phyloP scores from a whole-genome alignment of 176 grass and related monocot genomes.

The Luzula sylvatica region DNA sequence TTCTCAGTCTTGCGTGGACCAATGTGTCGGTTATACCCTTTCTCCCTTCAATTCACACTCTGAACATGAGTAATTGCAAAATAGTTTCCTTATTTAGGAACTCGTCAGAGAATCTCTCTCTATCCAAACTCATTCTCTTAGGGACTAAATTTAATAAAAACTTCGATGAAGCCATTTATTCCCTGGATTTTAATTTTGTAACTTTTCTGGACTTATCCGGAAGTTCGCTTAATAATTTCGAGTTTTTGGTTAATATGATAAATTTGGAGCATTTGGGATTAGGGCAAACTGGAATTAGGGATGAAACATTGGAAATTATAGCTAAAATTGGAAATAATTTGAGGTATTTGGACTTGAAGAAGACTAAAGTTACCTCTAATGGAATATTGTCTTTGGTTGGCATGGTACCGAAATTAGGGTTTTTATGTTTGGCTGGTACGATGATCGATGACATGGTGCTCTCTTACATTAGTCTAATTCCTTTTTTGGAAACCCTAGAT shows the following conservation, averaged over 20 bases:
- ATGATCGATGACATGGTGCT: conserved; percentile 68
- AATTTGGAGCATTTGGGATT: conserved; percentile 60
- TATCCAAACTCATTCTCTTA: conserved; percentile 34
- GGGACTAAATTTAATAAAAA: conserved; percentile 33
- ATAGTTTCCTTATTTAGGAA: conserved; percentile 51
- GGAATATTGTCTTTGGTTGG: conserved; percentile 49
- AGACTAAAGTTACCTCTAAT: conserved; percentile 43
- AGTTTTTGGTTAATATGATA: conserved; percentile 45
- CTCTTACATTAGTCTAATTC: conserved; percentile 52
- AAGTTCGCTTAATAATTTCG: conserved; percentile 32
- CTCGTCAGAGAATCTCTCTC: conserved; percentile 22
- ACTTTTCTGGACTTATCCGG: conserved; percentile 52
- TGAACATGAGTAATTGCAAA: conserved; percentile 84
- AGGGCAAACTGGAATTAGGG: conserved; percentile 40
- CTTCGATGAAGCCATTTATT: conserved; percentile 41
- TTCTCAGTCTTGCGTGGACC: conserved; percentile 77
- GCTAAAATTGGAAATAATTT: conserved; percentile 49
- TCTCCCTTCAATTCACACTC: conserved; percentile 32
- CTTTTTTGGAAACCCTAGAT: conserved; percentile 49
- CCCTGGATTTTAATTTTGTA: conserved; percentile 37
- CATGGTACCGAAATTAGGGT: conserved; percentile 46
- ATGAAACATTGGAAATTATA: conserved; percentile 49
- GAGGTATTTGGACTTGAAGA: conserved; percentile 61
- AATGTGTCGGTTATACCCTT: conserved; percentile 37
- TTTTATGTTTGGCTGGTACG: conserved; percentile 55